phyloP scores from a whole-genome alignment of 2,329 filamentous ascomycete species.

The Hypoxylon sp. region DNA sequence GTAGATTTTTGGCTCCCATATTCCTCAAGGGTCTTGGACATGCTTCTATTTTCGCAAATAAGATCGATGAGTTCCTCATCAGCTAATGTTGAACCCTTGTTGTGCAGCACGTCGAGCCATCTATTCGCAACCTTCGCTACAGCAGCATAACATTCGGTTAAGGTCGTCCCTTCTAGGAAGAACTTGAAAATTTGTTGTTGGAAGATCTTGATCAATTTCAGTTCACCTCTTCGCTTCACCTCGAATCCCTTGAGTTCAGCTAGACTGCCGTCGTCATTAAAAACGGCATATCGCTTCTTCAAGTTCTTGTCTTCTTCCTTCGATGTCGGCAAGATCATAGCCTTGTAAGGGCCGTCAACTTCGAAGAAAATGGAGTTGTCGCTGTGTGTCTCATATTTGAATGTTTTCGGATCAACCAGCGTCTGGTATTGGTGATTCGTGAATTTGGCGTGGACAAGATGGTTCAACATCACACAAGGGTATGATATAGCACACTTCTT shows the following conservation, averaged over 20 bases:
- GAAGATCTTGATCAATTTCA: slow-evolving; percentile 99
- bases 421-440: slow-evolving; percentile 99
- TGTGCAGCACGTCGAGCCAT: slow-evolving; percentile 96
- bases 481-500: slow-evolving; percentile 98
- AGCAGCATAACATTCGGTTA: slow-evolving; percentile 89
- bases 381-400: slow-evolving; percentile 96
- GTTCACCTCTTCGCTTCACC: slow-evolving; percentile 94
- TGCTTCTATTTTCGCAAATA: slow-evolving; percentile 99
- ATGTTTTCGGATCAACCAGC: slow-evolving; percentile 80
- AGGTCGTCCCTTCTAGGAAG: slow-evolving; percentile 90
- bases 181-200: slow-evolving; percentile 99
- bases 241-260: slow-evolving; percentile 98
- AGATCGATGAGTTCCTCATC: slow-evolving; percentile 98
- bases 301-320: slow-evolving; percentile 99
- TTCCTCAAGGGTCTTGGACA: slow-evolving; percentile 97
- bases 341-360: slow-evolving; percentile 96
- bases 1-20: slow-evolving; percentile 97
- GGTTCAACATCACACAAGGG: slow-evolving; percentile 98
- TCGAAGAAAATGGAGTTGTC: slow-evolving; percentile 99
- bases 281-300: slow-evolving; percentile 99
- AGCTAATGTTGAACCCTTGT: slow-evolving; percentile 87
- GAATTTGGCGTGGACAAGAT: slow-evolving; percentile 93
- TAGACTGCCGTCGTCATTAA: slow-evolving; percentile 96
- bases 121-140: slow-evolving; percentile 96
- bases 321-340: slow-evolving; percentile 96